Evolutionary conservation across 2,329 filamentous ascomycete genomes (phyloP).

Genomic region (Endothia cerciana): DNA sequence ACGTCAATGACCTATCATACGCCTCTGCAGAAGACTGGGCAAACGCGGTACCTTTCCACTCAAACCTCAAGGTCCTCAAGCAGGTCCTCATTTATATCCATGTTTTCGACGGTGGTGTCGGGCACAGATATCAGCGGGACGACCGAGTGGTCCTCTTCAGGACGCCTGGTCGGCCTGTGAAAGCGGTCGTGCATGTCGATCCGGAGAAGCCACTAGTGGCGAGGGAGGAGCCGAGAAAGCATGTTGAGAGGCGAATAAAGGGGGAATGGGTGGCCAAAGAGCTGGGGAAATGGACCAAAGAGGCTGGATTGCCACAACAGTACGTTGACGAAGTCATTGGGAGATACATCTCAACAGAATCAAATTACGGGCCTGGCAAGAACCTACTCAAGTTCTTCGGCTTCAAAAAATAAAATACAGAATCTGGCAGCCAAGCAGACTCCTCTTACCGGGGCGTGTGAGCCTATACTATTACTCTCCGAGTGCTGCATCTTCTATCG

Average conservation of each 20-base stretch:
- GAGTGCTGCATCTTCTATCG: no score
- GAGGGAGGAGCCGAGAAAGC: background rate
- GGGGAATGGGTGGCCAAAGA: slow-evolving; percentile 8
- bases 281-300: slow-evolving; percentile 7
- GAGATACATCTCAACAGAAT: background rate
- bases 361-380: background rate
- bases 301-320: background rate
- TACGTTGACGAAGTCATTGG: slow-evolving; percentile 3
- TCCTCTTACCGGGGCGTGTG: background rate
- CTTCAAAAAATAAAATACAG: background rate
- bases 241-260: background rate
- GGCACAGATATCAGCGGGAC: slow-evolving; percentile 3
- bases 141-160: background rate
- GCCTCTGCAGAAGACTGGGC: slow-evolving; percentile 9
- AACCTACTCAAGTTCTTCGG: background rate
- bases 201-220: background rate
- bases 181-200: slow-evolving; percentile 10
- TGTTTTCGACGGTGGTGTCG: background rate
- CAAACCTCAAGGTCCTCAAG: slow-evolving; percentile 7
- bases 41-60: background rate
- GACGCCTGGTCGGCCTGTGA: background rate
- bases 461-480: no score
- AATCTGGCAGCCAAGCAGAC: background rate
- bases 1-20: background rate
- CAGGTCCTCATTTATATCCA: slow-evolving; percentile 8